Evolutionary conservation across 805 yeast genomes (phyloP).

Genomic region (Candida nonsorbophila): DNA sequence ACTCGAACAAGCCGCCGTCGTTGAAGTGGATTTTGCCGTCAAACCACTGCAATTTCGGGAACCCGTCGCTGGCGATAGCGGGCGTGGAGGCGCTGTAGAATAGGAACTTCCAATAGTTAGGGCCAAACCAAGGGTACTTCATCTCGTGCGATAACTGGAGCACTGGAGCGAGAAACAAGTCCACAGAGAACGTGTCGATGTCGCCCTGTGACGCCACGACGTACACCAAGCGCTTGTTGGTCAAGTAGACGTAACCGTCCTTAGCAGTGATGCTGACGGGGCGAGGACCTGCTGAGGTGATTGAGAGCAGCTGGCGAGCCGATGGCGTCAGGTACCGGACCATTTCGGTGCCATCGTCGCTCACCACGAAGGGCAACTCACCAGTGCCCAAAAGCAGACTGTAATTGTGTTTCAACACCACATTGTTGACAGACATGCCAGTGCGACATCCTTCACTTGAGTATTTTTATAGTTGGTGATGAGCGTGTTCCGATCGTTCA

Average conservation of each 20-base stretch:
- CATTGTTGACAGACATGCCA: slow-evolving; percentile 24
- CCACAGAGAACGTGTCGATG: slow-evolving; percentile 35
- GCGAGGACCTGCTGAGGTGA: slow-evolving; percentile 11
- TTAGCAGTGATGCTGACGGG: slow-evolving; percentile 24
- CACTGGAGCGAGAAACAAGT: slow-evolving; percentile 17
- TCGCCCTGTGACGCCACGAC: slow-evolving; percentile 38
- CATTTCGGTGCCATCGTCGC: slow-evolving; percentile 13
- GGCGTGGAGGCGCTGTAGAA: slow-evolving; percentile 29
- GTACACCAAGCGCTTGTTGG: slow-evolving; percentile 36
- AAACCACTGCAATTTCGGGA: slow-evolving; percentile 34
- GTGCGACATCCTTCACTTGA: not conserved
- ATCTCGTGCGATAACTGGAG: slow-evolving; percentile 34
- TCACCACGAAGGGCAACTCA: slow-evolving; percentile 13
- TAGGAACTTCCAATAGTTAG: slow-evolving; percentile 42
- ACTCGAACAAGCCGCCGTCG: slow-evolving; percentile 45
- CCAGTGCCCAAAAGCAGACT: slow-evolving; percentile 3
- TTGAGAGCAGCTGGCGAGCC: slow-evolving; percentile 23
- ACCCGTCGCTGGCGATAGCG: slow-evolving; percentile 34
- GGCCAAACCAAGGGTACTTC: slow-evolving; percentile 51
- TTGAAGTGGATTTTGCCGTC: slow-evolving; percentile 33
- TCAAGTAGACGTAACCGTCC: slow-evolving; percentile 38
- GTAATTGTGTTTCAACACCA: slow-evolving; percentile 12
- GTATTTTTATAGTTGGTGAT: not conserved
- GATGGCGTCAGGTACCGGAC: slow-evolving; percentile 10
- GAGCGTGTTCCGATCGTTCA: slow-evolving; percentile 11